Evolutionary conservation across 2,329 filamentous ascomycete genomes (phyloP), one percentile per base, ranked within the genome.

Genomic region (Pseudogymnoascus sp.): DNA sequence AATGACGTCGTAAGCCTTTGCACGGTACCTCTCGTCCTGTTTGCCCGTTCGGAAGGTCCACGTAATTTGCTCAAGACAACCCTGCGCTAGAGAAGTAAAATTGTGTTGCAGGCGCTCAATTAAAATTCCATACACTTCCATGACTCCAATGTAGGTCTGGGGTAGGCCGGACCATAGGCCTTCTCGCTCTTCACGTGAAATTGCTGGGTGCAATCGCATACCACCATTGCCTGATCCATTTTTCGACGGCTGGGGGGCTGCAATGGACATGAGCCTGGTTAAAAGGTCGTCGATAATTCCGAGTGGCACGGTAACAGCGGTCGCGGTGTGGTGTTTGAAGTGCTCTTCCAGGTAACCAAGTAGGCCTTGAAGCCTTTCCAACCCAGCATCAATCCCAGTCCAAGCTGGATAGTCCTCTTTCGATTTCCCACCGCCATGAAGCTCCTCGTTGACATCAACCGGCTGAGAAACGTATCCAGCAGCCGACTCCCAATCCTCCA

Each of bases 161-260:
- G 92, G 90, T 9, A 97, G 79, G 15, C 84, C 79, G 55, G 82
- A 77, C 84, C 89, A 92, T 3, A 97, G 80, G 48, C 87, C 84
- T 61, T 96, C 91, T 64, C 88, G 87, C 74, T 97, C 93, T 59
- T 95, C 90, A 64, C 88, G 84, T 33, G 86, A 82, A 65, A 94
- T 84, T 65, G 90, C 87, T 6, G 86, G 80, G 68, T 92, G 92
- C 63, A 86, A 79, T 64, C 87, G 83, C 27, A 59, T 60, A 61
- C 63, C 62, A 17, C 65, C 67, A 36, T 63, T 61, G 44, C 60
- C 65, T 21, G 67, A 62, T 15, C 63, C 60, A 38, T 61, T 64
- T 13, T 64, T 61, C 6, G 63, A 60, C 27, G 65, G 59, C 5
- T 66, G 83, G 73, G 73, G 84, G 66, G 72, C 81, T 73, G 79